Evolutionary conservation across 2,329 filamentous ascomycete species (phyloP), one percentile per base, ranked within the genome.

Genomic region (Fusarium newnesense): DNA sequence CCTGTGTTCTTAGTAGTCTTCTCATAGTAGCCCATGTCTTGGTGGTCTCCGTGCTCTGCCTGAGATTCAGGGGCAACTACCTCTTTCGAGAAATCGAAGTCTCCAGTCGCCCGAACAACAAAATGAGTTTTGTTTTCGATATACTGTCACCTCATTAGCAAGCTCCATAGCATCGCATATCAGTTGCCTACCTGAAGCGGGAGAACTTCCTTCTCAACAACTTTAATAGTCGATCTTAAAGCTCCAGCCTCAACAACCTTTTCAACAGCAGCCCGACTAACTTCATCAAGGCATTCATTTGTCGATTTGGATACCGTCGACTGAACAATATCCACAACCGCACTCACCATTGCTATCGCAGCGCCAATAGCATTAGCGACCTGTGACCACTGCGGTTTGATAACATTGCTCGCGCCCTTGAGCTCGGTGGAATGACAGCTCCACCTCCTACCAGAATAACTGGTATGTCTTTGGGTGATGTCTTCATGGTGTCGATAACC

Each of bases 321-420:
- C 64, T 86, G 84, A 30, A 88, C 83, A 0, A 84, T 85, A 65
- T 89, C 87, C 15, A 87, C 82, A 0, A 87, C 84, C 3, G 86
- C 85, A 65, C 87, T 90, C 5, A 92, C 88, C 43, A 88, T 82
- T 3, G 89, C 88, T 64, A 89, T 90, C 2, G 90, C 90, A 13
- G 90, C 90, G 4, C 90, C 90, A 15, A 92, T 89, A 0, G 90
- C 90, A 75, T 92, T 92, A 13, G 90, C 90, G 4, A 92, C 88
- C 7, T 85, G 86, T 4, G 88, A 87, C 82, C 85, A 90, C 44
- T 85, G 81, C 1, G 89, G 89, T 70, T 87, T 89, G 49, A 90
- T 79, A 3, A 91, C 87, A 37, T 80, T 83, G 67, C 87, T 88
- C 13, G 89, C 89, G 3, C 89, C 89, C 37, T 82, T 81, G 1